Evolutionary conservation across 257 asterid genomes (phyloP), one percentile per base, ranked within the genome.

Genomic region (Solanum okadae): DNA sequence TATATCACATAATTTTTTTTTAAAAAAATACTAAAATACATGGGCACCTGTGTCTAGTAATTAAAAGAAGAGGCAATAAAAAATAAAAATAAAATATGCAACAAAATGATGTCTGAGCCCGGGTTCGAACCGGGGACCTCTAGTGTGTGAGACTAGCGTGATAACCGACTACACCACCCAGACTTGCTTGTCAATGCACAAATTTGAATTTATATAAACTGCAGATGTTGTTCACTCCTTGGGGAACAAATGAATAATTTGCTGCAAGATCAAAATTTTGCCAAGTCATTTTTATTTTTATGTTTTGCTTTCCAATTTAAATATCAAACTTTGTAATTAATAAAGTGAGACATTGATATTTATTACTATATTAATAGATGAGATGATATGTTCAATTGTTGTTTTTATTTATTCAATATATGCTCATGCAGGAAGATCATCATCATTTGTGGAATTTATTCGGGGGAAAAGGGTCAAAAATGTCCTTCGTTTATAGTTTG

Each of bases 81-180:
- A 46, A 46, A 13, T 46, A 46, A 46, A 46, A 46, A 46, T 46
- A 46, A 46, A 46, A 46, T 13, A 46, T 2, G 20, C 20, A 44
- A 13, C 4, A 49, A 15, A 16, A 2, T 1, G 1, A 18, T 52
- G 71, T 79, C 89, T 79, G 86, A 87, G 83, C 86, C 87, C 87
- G 86, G 89, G 86, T 38, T 87, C 87, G 49, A 97, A 97, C 99
- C 95, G 98, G 98, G 98, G 98, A 96, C 98, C 98, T 96, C 98
- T 95, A 95, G 98, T 93, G 99, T 97, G 99, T 96, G 98, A 97
- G 98, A 96, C 99, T 94, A 97, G 98, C 98, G 98, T 97, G 99
- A 96, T 96, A 96, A 95, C 99, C 98, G 25, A 97, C 98, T 96
- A 95, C 99, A 96, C 99, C 98, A 96, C 99, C 98, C 98, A 96